Percentiles rank a stretch among this genome's conserved stretches.
Conservation (phyloP, 179 eudicot genomes). For the Spinacia oleracea region DNA sequence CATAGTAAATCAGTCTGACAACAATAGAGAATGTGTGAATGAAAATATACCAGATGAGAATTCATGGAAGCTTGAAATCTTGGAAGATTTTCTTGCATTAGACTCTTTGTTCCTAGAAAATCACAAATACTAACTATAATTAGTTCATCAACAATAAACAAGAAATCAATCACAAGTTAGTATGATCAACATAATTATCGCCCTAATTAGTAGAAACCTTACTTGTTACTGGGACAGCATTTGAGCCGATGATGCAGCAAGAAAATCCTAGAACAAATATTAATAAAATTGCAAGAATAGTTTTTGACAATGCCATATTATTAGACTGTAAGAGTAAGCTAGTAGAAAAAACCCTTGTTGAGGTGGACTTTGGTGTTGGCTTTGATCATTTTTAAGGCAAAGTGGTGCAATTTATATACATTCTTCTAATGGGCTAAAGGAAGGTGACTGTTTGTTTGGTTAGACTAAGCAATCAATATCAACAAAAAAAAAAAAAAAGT, state of each 20-base stretch:
- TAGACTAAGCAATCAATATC: slow-evolving; percentile 20
- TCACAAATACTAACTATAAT: neutral
- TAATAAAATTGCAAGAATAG: slow-evolving; percentile 16
- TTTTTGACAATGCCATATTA: slow-evolving; percentile 20
- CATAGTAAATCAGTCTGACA: neutral
- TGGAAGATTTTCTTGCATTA: slow-evolving; percentile 32
- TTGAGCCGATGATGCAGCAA: slow-evolving; percentile 25
- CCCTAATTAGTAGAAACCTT: slow-evolving; percentile 2
- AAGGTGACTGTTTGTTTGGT: slow-evolving; percentile 12
- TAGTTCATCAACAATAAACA: neutral
- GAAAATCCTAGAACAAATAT: slow-evolving; percentile 34
- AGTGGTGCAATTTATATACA: slow-evolving; percentile 29
- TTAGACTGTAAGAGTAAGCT: neutral
- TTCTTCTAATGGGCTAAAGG: slow-evolving; percentile 2
- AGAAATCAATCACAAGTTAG: neutral
- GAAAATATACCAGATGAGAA: slow-evolving; percentile 27
- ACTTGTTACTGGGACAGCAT: slow-evolving; percentile 63
- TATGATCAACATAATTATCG: neutral
- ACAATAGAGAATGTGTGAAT: neutral
- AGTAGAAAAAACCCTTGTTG: no score
- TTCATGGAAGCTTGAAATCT: slow-evolving; percentile 27
- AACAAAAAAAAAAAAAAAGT: slow-evolving; percentile 14
- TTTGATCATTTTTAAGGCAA: slow-evolving; percentile 6
- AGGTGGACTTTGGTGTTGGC: no score
- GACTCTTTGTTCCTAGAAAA: slow-evolving; percentile 43